A percentile compares a stretch with the other conserved stretches of the same genome.
Conservation (phyloP, 228 moss, liverwort and hornwort genomes). For the Sphagnum fallax region DNA sequence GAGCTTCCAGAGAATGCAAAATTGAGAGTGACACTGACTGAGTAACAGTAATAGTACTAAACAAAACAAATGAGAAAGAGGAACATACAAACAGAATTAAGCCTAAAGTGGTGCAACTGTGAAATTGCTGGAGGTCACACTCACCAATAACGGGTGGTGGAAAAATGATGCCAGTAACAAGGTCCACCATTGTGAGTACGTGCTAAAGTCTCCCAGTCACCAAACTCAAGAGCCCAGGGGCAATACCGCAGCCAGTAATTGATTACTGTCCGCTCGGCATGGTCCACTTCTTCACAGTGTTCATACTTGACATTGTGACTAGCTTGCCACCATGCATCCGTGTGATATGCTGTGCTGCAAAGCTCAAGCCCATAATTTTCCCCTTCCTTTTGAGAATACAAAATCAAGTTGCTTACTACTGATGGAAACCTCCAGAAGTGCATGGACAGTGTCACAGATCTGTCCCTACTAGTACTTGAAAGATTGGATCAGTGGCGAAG, state of each 20-base stretch:
- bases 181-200: constrained; percentile 94
- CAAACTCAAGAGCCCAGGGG: constrained; percentile 92
- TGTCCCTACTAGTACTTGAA: too few species aligned
- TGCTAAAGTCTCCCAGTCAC: constrained; percentile 82
- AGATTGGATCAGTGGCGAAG: too few species aligned
- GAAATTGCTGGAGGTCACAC: neutral
- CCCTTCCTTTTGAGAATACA: neutral
- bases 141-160: constrained; percentile 78
- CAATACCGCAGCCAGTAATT: constrained; percentile 94
- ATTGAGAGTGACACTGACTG: neutral
- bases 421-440: too few species aligned
- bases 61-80: neutral
- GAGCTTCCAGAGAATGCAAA: too few species aligned
- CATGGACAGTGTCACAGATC: too few species aligned
- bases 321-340: constrained; percentile 93
- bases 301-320: constrained; percentile 52
- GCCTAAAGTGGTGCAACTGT: neutral
- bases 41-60: neutral
- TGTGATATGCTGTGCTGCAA: constrained; percentile 86
- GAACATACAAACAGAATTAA: neutral
- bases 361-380: constrained; percentile 13
- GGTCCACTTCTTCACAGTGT: constrained; percentile 78
- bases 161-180: constrained; percentile 71
- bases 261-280: constrained; percentile 83
- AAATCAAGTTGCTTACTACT: too few species aligned